These are phyloP conservation scores for Aspergillus ostianus DNA, from an alignment of 495 filamentous ascomycete species.

Conservation along the genomic window DNA sequence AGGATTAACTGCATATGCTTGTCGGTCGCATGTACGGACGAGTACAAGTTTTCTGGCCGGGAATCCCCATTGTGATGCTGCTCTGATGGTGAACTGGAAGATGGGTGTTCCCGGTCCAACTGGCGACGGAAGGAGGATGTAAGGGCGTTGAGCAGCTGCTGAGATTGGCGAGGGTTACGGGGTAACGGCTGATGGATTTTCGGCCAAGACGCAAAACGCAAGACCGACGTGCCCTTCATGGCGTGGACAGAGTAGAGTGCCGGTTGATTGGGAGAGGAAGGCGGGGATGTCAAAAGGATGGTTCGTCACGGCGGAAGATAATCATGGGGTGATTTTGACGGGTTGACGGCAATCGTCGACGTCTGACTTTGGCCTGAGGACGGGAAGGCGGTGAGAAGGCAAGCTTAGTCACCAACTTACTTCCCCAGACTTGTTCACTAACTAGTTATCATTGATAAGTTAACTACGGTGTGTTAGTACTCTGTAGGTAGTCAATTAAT, in stretches of 20 bases:
- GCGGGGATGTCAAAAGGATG: not conserved
- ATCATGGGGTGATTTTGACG: not conserved
- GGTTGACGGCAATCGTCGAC: not conserved
- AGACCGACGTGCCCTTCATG: slow-evolving; percentile 44
- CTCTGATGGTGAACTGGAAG: slow-evolving; percentile 28
- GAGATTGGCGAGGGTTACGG: slow-evolving; percentile 60
- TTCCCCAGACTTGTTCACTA: not conserved
- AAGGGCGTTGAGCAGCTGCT: slow-evolving; percentile 65
- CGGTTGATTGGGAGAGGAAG: slow-evolving; percentile 2
- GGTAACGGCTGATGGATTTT: slow-evolving; percentile 72
- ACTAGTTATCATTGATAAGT: no score
- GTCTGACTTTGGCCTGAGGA: not conserved
- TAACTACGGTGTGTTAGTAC: no score
- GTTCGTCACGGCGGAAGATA: not conserved
- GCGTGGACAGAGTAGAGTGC: slow-evolving; percentile 16
- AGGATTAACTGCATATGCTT: slow-evolving; percentile 63
- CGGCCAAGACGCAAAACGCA: slow-evolving; percentile 49
- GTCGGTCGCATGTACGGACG: slow-evolving; percentile 43
- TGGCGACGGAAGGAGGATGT: slow-evolving; percentile 75
- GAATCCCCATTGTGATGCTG: slow-evolving; percentile 10
- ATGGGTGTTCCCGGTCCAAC: slow-evolving; percentile 64
- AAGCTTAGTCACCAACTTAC: not conserved
- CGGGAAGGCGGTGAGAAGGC: not conserved
- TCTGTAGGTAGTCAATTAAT: no score
- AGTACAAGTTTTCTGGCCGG: slow-evolving; percentile 22